A percentile compares a stretch with the other conserved stretches of the same genome.
phyloP scores from a whole-genome alignment of 495 filamentous ascomycete genomes.

The Penicillium goetzii region DNA sequence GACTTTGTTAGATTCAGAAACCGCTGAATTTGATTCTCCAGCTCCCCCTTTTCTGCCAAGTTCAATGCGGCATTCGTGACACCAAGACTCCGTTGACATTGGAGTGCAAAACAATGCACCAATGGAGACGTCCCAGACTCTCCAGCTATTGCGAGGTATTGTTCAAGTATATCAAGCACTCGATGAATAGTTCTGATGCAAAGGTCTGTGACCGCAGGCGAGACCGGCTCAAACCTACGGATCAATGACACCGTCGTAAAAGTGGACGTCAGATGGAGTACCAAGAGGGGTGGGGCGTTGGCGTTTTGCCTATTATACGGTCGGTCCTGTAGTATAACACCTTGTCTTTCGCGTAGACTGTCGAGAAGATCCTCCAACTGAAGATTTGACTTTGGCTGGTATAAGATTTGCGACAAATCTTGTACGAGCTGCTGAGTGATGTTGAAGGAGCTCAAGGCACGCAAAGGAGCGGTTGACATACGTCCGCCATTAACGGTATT shows the following conservation, averaged over 20 bases:
- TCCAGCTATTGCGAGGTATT: constrained; percentile 22
- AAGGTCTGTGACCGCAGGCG: constrained; percentile 9
- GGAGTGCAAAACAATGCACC: constrained; percentile 26
- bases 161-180: constrained; percentile 25
- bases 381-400: not conserved
- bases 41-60: not conserved
- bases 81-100: constrained; percentile 18
- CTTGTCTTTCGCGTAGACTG: constrained; percentile 12
- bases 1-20: constrained; percentile 9
- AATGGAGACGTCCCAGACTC: constrained; percentile 21
- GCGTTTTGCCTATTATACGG: constrained; percentile 8
- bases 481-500: not conserved
- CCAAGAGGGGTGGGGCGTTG: constrained; percentile 24
- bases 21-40: constrained; percentile 1
- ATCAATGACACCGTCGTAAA: constrained; percentile 26
- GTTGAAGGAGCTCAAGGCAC: constrained; percentile 30
- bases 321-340: not conserved
- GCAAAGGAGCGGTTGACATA: constrained; percentile 15
- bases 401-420: constrained; percentile 5
- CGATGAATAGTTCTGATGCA: constrained; percentile 10
- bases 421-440: constrained; percentile 18
- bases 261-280: constrained; percentile 26
- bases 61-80: not conserved
- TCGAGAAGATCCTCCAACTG: constrained; percentile 1
- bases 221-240: constrained; percentile 6